Evolutionary conservation across 495 filamentous ascomycete genomes (phyloP), one percentile per base, ranked within the genome.

Genomic region (Parathielavia hyrcaniae): DNA sequence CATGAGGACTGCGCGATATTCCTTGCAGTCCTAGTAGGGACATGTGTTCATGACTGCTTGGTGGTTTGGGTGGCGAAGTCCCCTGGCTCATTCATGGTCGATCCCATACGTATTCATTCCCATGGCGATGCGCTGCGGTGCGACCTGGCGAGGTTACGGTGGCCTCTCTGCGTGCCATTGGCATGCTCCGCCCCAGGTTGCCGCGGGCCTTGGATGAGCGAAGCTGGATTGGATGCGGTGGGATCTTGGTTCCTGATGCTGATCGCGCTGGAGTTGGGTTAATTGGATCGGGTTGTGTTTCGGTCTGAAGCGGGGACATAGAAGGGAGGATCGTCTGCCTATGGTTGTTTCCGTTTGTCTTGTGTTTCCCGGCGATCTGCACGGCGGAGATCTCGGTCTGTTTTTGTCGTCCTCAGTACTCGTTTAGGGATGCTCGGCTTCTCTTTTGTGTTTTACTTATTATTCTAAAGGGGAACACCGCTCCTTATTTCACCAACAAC

Each of bases 191-290:
- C 41, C 30, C 41, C 30, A n/a, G n/a, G n/a, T 30, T 39, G 34
- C 23, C 39, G 34, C 39, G 49, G 49, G 23, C 49, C 34, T 0
- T n/a, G 14, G 34, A 1, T 40, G 14, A 16, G 34, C 35, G 20
- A 41, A 20, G n/a, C n/a, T 10, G 26, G 51, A 45, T 53, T 53
- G 51, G 51, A 35, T 34, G 53, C 53, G 11, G 41, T 46, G 41
- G n/a, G n/a, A 8, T 30, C 23, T 16, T 16, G 34, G 43, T 36
- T n/a, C 32, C 53, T 46, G 30, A 45, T 2, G 23, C 22, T 35
- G 30, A 9, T 17, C 16, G 26, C n/a, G 19, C 30, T 36, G 19
- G 43, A 44, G 8, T 32, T 38, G 44, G 44, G 43, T 23, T 48
- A 44, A 48, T 39, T 47, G 43, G 43, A 20, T 44, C 39, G 34